These are phyloP conservation scores for Fragilariopsis cylindrus DNA, from an alignment of 108 stramenopile species.

Conservation along the genomic window DNA sequence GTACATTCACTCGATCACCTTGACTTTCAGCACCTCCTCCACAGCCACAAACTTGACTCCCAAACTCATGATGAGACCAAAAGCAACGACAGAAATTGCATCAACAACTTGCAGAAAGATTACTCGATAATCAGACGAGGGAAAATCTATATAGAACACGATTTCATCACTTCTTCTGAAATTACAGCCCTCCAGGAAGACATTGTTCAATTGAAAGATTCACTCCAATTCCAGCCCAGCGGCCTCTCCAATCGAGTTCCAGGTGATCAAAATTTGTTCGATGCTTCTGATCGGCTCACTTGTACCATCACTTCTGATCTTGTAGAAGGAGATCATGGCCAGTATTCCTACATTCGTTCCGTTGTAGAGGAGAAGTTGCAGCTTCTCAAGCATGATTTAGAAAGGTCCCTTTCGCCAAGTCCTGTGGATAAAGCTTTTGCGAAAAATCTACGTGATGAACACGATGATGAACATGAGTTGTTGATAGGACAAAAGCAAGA, in stretches of 20 bases:
- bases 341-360: neutral
- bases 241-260: conserved; percentile 10
- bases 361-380: conserved; percentile 10
- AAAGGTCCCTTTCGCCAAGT: neutral
- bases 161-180: neutral
- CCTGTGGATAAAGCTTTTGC: too few relatives aligned
- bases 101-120: neutral
- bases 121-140: conserved; percentile 9
- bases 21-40: too few relatives aligned
- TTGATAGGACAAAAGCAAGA: neutral
- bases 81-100: too few relatives aligned
- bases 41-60: too few relatives aligned
- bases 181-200: neutral
- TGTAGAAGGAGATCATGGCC: neutral
- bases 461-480: too few relatives aligned
- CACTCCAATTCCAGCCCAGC: neutral
- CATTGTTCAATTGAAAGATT: neutral
- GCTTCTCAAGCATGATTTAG: neutral
- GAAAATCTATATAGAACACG: conserved; percentile 1
- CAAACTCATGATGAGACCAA: too few relatives aligned
- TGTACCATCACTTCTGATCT: conserved; percentile 11
- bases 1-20: too few relatives aligned
- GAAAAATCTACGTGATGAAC: too few relatives aligned
- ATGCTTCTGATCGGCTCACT: neutral
- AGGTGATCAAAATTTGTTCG: conserved; percentile 6